A percentile compares a stretch with the other conserved stretches of the same genome.
Conservation (phyloP, 306 rosid species). For the Dalbergia cultrata region DNA sequence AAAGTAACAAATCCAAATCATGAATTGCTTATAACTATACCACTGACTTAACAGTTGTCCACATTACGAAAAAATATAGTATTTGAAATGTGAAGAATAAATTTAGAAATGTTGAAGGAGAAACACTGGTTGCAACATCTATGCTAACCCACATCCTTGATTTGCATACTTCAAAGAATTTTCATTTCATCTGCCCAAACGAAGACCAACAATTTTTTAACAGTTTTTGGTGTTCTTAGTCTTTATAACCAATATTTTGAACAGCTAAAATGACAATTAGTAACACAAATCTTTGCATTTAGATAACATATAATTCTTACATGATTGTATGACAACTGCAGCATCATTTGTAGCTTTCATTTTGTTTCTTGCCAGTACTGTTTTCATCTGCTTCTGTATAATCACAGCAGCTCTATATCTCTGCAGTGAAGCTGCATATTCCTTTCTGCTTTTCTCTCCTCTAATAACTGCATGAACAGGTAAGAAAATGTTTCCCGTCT, state of each 20-base stretch:
- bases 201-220: background rate
- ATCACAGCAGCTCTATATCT: constrained; percentile 79
- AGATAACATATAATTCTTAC: constrained; percentile 51
- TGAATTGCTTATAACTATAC: constrained; percentile 4
- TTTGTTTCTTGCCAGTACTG: constrained; percentile 58
- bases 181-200: background rate
- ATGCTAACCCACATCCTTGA: constrained; percentile 28
- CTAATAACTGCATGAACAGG: constrained; percentile 73
- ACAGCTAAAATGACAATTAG: background rate
- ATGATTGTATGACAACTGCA: constrained; percentile 78
- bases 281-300: background rate
- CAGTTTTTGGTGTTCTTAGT: constrained; percentile 20
- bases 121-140: constrained; percentile 15
- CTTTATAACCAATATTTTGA: constrained; percentile 19
- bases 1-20: constrained; percentile 40
- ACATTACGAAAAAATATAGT: background rate
- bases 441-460: constrained; percentile 79
- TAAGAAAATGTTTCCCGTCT: constrained; percentile 20
- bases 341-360: constrained; percentile 63
- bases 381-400: constrained; percentile 78
- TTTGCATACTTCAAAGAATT: constrained; percentile 20
- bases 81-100: constrained; percentile 10
- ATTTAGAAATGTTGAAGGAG: background rate
- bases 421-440: constrained; percentile 63
- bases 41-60: background rate